Conservation (phyloP, 1,284 basidiomycete species). For the Wallemia mellicola region DNA sequence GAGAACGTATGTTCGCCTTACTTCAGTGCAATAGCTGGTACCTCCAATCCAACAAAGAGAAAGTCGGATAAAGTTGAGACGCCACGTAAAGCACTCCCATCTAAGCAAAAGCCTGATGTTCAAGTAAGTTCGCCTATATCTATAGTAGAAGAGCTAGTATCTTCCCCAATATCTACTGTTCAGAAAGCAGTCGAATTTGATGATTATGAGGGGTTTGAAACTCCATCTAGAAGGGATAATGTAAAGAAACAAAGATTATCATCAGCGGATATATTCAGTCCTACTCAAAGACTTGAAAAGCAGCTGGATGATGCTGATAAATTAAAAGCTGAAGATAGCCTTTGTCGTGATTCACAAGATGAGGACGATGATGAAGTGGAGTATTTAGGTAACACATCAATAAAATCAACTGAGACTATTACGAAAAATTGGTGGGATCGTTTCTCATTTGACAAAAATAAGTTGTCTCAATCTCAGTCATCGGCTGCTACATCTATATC, state of each 20-base stretch:
- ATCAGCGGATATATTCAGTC: neutral
- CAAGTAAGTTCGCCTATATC: neutral
- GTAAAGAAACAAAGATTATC: neutral
- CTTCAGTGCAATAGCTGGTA: neutral
- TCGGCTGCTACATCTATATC: neutral
- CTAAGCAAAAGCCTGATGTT: neutral
- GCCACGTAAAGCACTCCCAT: neutral
- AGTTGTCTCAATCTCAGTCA: neutral
- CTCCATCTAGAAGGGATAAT: neutral
- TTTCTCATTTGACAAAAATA: neutral
- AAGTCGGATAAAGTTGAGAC: neutral
- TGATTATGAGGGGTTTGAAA: neutral
- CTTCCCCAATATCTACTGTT: neutral
- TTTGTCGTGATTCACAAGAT: neutral
- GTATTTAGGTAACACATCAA: neutral
- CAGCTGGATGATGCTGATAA: neutral
- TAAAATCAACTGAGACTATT: neutral
- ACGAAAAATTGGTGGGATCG: neutral
- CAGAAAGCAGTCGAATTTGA: neutral
- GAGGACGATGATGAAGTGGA: no score
- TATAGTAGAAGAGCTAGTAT: neutral
- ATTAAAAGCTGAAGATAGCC: neutral
- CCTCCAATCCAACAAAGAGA: neutral
- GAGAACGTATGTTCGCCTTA: neutral
- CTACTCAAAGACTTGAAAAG: neutral